Conservation (phyloP, 2,329 filamentous ascomycete species). For the Fusarium tjaetaba region DNA sequence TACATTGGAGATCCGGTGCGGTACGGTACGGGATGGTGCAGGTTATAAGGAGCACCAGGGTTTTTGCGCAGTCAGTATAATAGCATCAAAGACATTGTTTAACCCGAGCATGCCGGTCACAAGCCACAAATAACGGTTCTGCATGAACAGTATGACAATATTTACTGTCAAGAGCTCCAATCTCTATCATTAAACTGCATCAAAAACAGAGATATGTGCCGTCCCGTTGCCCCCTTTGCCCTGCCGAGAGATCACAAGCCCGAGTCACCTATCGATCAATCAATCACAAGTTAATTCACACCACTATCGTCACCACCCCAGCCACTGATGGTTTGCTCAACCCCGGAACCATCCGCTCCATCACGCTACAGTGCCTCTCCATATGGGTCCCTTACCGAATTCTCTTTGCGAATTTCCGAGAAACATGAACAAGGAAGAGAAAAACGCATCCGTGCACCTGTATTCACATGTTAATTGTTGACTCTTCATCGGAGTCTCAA, state of each 20-base stretch:
- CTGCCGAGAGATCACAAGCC: slow-evolving; percentile 14
- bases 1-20: slow-evolving; percentile 35
- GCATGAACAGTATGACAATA: not conserved
- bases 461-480: slow-evolving; percentile 29
- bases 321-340: not conserved
- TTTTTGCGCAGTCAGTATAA: not conserved
- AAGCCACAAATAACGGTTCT: slow-evolving; percentile 13
- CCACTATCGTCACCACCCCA: slow-evolving; percentile 14
- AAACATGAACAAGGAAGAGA: slow-evolving; percentile 4
- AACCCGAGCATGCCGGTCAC: slow-evolving; percentile 7
- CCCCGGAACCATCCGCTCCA: slow-evolving; percentile 8
- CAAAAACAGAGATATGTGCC: not conserved
- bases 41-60: not conserved
- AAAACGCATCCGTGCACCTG: slow-evolving; percentile 7
- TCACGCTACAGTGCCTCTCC: slow-evolving; percentile 14
- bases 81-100: slow-evolving; percentile 11
- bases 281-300: slow-evolving; percentile 33
- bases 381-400: slow-evolving; percentile 12
- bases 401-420: slow-evolving; percentile 24
- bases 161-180: not conserved
- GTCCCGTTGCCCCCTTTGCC: not conserved
- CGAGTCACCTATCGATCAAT: slow-evolving; percentile 1
- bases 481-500: not conserved
- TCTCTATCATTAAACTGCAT: not conserved
- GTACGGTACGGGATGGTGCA: slow-evolving; percentile 3